These are phyloP conservation scores for Dryas octopetala DNA, from an alignment of 306 rosid genomes.

Conservation along the genomic window DNA sequence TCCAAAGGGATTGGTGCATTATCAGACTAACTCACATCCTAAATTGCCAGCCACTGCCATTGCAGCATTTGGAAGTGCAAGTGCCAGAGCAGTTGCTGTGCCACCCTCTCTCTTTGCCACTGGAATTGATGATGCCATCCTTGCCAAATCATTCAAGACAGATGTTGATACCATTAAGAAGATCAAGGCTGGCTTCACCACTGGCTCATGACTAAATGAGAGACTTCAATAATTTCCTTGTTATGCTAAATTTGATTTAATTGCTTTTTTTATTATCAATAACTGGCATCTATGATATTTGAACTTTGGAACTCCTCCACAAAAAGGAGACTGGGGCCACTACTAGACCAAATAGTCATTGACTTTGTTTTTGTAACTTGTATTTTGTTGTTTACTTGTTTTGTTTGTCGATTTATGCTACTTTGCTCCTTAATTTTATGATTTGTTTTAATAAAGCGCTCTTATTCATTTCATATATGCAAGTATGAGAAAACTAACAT, in stretches of 20 bases:
- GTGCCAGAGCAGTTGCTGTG: constrained; percentile 27
- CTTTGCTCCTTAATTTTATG: background rate
- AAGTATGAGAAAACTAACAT: too few relatives aligned
- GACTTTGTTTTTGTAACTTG: too few relatives aligned
- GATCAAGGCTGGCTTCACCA: constrained; percentile 15
- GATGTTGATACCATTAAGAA: constrained; percentile 23
- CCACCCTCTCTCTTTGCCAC: constrained; percentile 17
- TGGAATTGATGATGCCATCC: constrained; percentile 21
- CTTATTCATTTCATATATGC: too few relatives aligned
- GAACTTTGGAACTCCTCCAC: too few relatives aligned
- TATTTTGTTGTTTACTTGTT: too few relatives aligned
- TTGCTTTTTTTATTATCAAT: background rate
- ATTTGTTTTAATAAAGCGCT: background rate
- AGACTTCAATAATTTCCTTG: background rate
- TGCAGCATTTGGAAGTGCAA: constrained; percentile 40
- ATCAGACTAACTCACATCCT: constrained; percentile 21
- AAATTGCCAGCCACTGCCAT: constrained; percentile 27
- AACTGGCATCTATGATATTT: too few relatives aligned
- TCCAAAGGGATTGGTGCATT: constrained; percentile 36
- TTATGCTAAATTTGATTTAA: background rate
- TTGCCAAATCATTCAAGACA: constrained; percentile 32
- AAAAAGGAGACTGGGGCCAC: too few relatives aligned
- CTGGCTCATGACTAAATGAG: background rate
- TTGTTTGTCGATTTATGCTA: background rate
- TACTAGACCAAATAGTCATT: too few relatives aligned